Base-by-base conservation (phyloP, 2,329 filamentous ascomycete genomes). In the Penicillium oxalicum region DNA sequence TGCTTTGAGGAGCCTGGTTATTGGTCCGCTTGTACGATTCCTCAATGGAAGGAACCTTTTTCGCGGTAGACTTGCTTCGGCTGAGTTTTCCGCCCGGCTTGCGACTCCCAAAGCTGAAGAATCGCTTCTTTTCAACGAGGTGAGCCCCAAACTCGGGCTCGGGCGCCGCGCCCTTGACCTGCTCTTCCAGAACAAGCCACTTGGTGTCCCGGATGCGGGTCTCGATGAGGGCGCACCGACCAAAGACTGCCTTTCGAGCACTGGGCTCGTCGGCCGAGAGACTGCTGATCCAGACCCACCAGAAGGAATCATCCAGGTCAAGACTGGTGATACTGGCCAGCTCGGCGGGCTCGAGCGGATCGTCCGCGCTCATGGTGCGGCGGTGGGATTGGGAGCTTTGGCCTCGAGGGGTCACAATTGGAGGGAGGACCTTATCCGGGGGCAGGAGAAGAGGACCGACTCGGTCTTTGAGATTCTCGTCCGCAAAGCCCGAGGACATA, bases 231-330 rank as follows among this genome's bases (percentile, higher is more conserved):
- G 93, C 89, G 63, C 93, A 98, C 54, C 93, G 81, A 34, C 93
- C 93, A 66, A 98, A 98, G 0, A 91, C 89, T 5, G 91, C 86
- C 67, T 98, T 98, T 52, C 93, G 83, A 9, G 85, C 79, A 0
- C 83, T 71, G 0, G 91, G 87, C 71, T 98, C 93, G 62, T 98
- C 93, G 0, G 84, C 87, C 1, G 91, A 90, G 61, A 98, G 74
- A 76, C 91, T 97, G 59, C 83, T 94, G 78, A 98, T 97, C 93
- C 93, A 98, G 4, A 97, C 93, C 91, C 93, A 97, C 93, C 93
- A 98, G 69, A 98, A 98, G 1, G 90, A 86, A 66, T 97, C 91
- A 60, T 98, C 93, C 4, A 98, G 77, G 54, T 93, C 85, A 49
- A 97, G 81, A 34, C 80, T 80, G 25, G 81, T 87, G 63, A 98